Base-by-base conservation (phyloP, 2,329 filamentous ascomycete species). In the Dactylellina drechsleri region DNA sequence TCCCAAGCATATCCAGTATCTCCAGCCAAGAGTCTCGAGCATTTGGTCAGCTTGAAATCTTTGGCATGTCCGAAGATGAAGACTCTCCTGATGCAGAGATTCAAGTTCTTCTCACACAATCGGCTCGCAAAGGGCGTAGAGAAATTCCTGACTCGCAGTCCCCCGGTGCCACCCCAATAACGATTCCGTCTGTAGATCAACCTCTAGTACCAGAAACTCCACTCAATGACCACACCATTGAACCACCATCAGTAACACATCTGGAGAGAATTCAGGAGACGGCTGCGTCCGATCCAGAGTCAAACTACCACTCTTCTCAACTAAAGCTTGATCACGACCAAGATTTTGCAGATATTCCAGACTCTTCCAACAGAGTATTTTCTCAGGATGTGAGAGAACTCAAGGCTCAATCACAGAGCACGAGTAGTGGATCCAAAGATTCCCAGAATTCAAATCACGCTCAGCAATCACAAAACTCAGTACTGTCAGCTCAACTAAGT, bases 121-220 rank as follows among this genome's bases (percentile, higher is more conserved):
- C 8, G 15, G 53, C 58, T 2, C 12, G 16, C 12, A 62, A 18
- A 56, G 71, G 49, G 4, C 18, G 53, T 20, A 64, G 52, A 58
- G 64, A 68, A 40, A 50, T 75, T 20, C 71, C 71, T 8, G 71
- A 75, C 18, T 75, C 71, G 1, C 71, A 75, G 43, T 75, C 71
- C 1, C 61, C 71, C 36, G 59, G n/a, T 16, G 53, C 45, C 10
- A 68, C 64, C 0, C 54, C 64, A 2, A 41, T 75, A 7, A 53
- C 36, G 10, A 16, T 64, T 4, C 64, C 62, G 2, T 52, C 62
- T 18, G 36, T 18, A 0, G 56, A 74, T 5, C 68, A 62, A 23
- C 41, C 28, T 23, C 16, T 28, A 23, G 58, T 75, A 10, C 71
- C 71, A 16, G 71, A 75, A 31, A 75, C 71, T 47, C 71, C 71